phyloP scores from a whole-genome alignment of 108 stramenopile species.

The Nannochloropsis salina region DNA sequence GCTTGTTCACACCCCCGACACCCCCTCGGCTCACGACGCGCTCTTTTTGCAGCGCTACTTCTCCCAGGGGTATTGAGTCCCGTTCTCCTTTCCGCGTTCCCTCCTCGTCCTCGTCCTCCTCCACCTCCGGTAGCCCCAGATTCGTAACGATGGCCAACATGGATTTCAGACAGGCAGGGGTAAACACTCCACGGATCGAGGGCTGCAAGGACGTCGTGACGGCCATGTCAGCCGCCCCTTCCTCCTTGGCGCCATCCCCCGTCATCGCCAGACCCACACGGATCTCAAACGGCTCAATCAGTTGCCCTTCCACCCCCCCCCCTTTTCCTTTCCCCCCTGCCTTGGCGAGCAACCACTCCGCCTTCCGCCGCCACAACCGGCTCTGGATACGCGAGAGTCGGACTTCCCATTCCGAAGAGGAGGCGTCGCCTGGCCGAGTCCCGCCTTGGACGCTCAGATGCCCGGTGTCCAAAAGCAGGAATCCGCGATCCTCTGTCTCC shows the following conservation, averaged over 20 bases:
- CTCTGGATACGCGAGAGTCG: not conserved
- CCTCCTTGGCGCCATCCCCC: not conserved
- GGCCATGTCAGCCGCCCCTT: not conserved
- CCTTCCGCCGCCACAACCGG: not conserved
- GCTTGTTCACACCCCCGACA: not conserved
- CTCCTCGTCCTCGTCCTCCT: not conserved
- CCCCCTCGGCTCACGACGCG: not conserved
- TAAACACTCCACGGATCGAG: not conserved
- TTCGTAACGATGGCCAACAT: not conserved
- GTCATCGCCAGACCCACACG: not conserved
- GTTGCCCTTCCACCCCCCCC: not conserved
- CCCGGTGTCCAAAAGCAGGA: not conserved
- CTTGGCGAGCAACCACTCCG: not conserved
- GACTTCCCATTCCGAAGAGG: not conserved
- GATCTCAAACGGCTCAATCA: constrained; percentile 5
- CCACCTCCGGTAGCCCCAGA: not conserved
- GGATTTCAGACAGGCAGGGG: not conserved
- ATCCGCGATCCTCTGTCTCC: not conserved
- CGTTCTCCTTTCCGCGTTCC: not conserved
- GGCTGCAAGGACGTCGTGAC: not conserved
- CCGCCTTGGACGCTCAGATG: not conserved
- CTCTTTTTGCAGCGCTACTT: not conserved
- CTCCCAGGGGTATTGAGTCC: not conserved
- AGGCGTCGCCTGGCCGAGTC: not conserved
- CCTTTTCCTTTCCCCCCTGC: not conserved